phyloP scores from a whole-genome alignment of 1,139 yeast genomes.

The Saccharomyces pastorianus region DNA sequence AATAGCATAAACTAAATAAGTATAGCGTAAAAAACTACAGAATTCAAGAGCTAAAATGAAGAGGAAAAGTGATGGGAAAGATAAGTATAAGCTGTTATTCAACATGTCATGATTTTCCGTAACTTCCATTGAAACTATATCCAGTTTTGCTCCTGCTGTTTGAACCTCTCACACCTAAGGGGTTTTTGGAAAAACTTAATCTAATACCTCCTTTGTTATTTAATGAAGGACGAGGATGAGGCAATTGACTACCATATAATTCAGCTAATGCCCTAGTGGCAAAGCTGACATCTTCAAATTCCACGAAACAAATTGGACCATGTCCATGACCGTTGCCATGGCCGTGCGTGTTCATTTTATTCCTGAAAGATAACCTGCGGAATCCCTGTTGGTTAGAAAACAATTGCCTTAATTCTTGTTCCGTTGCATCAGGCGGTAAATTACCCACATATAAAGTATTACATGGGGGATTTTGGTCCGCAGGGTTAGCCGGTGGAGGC shows the following conservation, averaged over 20 bases:
- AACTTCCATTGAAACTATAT: conserved; percentile 2
- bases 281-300: conserved; percentile 88
- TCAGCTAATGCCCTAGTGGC: conserved; percentile 93
- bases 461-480: conserved; percentile 98
- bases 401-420: conserved; percentile 78
- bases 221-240: conserved; percentile 52
- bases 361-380: conserved; percentile 81
- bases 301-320: conserved; percentile 99
- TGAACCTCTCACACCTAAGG: conserved; percentile 83
- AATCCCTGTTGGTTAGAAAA: conserved; percentile 89
- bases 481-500: conserved; percentile 97
- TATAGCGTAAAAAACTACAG: neutral
- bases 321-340: conserved; percentile 38
- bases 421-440: conserved; percentile 94
- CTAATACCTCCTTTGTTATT: conserved; percentile 90
- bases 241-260: conserved; percentile 77
- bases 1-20: neutral
- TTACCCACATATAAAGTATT: conserved; percentile 94
- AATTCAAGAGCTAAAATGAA: neutral
- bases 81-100: neutral
- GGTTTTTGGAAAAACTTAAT: conserved; percentile 87
- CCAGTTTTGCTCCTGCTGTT: conserved; percentile 24
- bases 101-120: neutral
- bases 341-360: conserved; percentile 41
- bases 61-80: neutral